Evolutionary conservation across 768 basidiomycete genomes (phyloP), one percentile per base, ranked within the genome.

Genomic region (Leccinum aurantiacum): DNA sequence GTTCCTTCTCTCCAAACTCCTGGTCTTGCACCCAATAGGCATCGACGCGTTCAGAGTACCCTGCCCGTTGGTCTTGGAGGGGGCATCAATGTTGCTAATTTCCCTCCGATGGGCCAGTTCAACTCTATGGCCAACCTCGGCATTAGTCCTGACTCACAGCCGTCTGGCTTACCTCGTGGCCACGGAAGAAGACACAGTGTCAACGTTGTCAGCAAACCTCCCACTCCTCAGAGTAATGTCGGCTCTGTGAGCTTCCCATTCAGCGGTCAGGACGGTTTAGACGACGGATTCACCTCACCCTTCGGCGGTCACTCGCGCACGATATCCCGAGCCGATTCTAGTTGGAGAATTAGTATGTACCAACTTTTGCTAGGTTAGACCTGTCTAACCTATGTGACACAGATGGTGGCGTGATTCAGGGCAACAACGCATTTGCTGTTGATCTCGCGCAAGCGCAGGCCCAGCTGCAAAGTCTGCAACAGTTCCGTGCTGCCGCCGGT

Each of bases 361-460:
- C 10, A 5, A 41, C 35, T 44, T 47, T 5, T 51, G 9, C 2
- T 25, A 11, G 6, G 17, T 29, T 53, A 52, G 27, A 11, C 50
- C 54, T 37, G 6, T n/a, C 60, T 68, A 38, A 71, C 61, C 29
- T 48, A 41, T 61, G 9, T 38, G 38, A 60, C 35, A 52, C 61
- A 91, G 90, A 89, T 75, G 91, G 89, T 49, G 89, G 89, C 53
- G 88, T 91, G 47, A 79, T 80, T 13, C 79, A 90, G 71, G 82
- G 82, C 63, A 84, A 81, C 62, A 83, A 81, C 60, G 82, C 79
- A 14, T 87, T 89, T 67, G 82, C 87, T 29, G 83, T 91, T 14
- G 94, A 97, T 72, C 88, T 99, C 25, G 96, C 95, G 3, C 93
- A 96, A 71, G 97, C 97, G 8, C 95, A 98, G 73, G 95, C 95